A percentile compares a stretch with the other conserved stretches of the same genome.
These are phyloP conservation scores for Exutisphaerella laricina DNA, from an alignment of 2,329 filamentous ascomycete genomes.

Conservation along the genomic window DNA sequence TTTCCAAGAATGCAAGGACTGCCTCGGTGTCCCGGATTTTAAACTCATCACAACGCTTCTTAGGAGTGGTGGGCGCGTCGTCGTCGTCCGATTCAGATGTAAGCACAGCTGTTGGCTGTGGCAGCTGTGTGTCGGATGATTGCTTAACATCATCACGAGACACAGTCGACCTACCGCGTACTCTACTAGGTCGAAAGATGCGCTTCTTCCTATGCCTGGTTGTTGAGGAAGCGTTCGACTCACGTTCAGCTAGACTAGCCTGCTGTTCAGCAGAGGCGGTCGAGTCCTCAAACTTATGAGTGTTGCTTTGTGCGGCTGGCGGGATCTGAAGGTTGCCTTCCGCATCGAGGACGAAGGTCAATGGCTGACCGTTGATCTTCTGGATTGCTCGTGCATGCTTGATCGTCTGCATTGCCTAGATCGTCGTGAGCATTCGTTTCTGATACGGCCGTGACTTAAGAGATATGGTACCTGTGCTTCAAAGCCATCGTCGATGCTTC, in stretches of 20 bases:
- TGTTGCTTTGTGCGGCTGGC: too few species aligned
- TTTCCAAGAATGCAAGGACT: conserved; percentile 13
- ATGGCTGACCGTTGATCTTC: conserved; percentile 4
- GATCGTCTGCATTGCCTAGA: conserved; percentile 1
- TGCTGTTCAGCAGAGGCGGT: too few species aligned
- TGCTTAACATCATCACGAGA: conserved; percentile 7
- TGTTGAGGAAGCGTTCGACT: too few species aligned
- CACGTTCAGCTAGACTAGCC: too few species aligned
- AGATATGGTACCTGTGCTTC: neutral
- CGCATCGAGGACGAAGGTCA: neutral
- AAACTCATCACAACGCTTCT: conserved; percentile 11
- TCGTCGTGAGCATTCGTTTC: neutral
- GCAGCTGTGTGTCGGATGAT: too few species aligned
- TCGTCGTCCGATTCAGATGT: conserved; percentile 4
- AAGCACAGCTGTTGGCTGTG: neutral
- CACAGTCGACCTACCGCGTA: conserved; percentile 12
- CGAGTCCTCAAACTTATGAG: too few species aligned
- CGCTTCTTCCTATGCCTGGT: conserved; percentile 1
- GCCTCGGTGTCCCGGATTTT: conserved; percentile 14
- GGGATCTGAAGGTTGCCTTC: conserved; percentile 5
- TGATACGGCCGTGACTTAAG: neutral
- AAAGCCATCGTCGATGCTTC: neutral
- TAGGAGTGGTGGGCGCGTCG: neutral
- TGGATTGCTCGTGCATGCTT: conserved; percentile 4
- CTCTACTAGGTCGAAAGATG: conserved; percentile 3